A percentile compares a stretch with the other conserved stretches of the same genome.
phyloP scores from a whole-genome alignment of 305 asterid species.

The Solanum chacoense region DNA sequence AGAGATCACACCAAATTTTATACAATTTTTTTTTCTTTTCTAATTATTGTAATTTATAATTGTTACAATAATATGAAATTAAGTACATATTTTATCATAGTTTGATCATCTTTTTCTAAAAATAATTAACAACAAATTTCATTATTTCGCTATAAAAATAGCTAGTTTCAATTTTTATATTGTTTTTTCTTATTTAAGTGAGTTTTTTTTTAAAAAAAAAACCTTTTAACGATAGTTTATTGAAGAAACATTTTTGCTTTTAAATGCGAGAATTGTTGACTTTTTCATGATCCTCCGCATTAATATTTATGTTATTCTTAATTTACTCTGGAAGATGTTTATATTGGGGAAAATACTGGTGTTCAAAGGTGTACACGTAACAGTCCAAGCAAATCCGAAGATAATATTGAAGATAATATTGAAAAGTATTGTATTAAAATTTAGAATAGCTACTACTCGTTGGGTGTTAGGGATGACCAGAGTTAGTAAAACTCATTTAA shows the following conservation, averaged over 20 bases:
- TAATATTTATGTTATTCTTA: no score
- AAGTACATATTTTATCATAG: no score
- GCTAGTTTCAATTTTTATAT: no score
- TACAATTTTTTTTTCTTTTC: no score
- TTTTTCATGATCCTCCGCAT: background rate
- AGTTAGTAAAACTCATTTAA: background rate
- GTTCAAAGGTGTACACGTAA: background rate
- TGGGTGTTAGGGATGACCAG: background rate
- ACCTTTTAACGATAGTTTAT: no score
- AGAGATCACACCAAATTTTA: no score
- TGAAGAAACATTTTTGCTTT: background rate
- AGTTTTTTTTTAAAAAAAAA: background rate
- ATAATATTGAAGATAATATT: background rate
- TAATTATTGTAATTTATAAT: background rate
- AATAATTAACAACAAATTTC: background rate
- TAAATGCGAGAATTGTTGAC: background rate
- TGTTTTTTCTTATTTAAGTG: background rate
- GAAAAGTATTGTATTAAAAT: background rate
- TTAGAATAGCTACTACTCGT: background rate
- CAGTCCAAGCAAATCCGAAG: background rate
- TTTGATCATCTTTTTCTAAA: background rate
- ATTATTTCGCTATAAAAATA: no score
- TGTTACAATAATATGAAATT: no score
- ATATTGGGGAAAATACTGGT: background rate
- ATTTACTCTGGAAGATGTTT: background rate